A percentile compares a stretch with the other conserved stretches of the same genome.
Conservation (phyloP, 2,329 filamentous ascomycete species). For the Helicocarpus griseus region DNA sequence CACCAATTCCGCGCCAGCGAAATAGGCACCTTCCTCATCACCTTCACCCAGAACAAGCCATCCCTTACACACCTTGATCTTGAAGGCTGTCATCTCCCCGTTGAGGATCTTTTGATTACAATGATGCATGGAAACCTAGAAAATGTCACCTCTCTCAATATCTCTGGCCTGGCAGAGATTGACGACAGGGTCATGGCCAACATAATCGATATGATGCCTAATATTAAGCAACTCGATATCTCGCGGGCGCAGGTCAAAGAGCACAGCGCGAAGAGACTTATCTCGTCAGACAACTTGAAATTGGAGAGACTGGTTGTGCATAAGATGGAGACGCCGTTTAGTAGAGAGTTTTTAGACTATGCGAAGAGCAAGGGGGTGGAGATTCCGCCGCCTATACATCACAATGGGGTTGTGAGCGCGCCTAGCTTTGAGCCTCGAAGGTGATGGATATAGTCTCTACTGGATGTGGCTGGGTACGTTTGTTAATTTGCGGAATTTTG, state of each 20-base stretch:
- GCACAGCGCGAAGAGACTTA: conserved; percentile 23
- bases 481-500: too few relatives aligned
- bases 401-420: background rate
- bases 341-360: conserved; percentile 12
- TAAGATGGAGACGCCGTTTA: conserved; percentile 1
- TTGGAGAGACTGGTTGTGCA: conserved; percentile 10
- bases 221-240: conserved; percentile 25
- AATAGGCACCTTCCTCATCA: background rate
- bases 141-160: conserved; percentile 21
- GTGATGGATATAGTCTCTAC: background rate
- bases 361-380: conserved; percentile 7
- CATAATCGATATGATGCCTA: conserved; percentile 17
- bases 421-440: background rate
- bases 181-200: conserved; percentile 16
- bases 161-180: conserved; percentile 19
- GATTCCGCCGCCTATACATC: conserved; percentile 3
- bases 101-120: conserved; percentile 10
- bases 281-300: conserved; percentile 10
- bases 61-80: conserved; percentile 20
- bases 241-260: conserved; percentile 27
- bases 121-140: conserved; percentile 11
- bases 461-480: too few relatives aligned
- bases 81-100: conserved; percentile 18
- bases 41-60: conserved; percentile 11
- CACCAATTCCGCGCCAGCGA: background rate